Percentiles rank a stretch among this genome's conserved stretches.
These are phyloP conservation scores for Pichia occidentalis DNA, from an alignment of 805 yeast species.

Conservation along the genomic window DNA sequence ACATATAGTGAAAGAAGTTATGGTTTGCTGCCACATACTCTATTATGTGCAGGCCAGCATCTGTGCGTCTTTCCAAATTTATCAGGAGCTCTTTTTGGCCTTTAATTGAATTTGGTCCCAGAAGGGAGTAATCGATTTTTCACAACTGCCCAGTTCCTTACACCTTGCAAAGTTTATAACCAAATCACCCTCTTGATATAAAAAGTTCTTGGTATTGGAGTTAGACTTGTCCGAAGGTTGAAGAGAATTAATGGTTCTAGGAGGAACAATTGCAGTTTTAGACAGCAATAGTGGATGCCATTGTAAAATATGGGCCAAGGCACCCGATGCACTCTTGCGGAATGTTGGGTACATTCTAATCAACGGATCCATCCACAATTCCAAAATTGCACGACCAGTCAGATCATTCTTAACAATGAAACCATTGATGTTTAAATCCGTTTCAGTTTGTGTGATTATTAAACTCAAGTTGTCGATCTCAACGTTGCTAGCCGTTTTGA, in stretches of 20 bases:
- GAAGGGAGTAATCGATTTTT: conserved; percentile 19
- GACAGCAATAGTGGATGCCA: conserved; percentile 88
- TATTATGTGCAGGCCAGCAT: too few species aligned
- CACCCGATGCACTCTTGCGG: conserved; percentile 53
- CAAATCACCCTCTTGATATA: conserved; percentile 60
- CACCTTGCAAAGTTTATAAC: conserved; percentile 59
- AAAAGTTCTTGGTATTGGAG: conserved; percentile 28
- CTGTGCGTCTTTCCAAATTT: too few species aligned
- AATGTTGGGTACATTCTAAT: conserved; percentile 62
- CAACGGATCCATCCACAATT: conserved; percentile 70
- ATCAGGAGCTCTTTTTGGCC: background rate
- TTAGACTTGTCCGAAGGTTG: background rate
- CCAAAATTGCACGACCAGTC: conserved; percentile 63
- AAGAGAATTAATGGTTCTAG: conserved; percentile 7
- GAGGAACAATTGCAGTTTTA: conserved; percentile 64
- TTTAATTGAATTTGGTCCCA: conserved; percentile 1
- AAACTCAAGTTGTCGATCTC: conserved; percentile 50
- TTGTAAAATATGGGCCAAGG: conserved; percentile 79
- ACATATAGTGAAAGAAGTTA: too few species aligned
- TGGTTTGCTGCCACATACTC: too few species aligned
- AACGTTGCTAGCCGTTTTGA: conserved; percentile 60
- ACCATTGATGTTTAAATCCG: conserved; percentile 59
- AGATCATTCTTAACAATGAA: conserved; percentile 65
- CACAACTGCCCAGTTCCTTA: conserved; percentile 45
- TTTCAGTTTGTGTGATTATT: conserved; percentile 63